Evolutionary conservation across 768 basidiomycete species (phyloP).

Genomic region (Multifurca ochricompacta): DNA sequence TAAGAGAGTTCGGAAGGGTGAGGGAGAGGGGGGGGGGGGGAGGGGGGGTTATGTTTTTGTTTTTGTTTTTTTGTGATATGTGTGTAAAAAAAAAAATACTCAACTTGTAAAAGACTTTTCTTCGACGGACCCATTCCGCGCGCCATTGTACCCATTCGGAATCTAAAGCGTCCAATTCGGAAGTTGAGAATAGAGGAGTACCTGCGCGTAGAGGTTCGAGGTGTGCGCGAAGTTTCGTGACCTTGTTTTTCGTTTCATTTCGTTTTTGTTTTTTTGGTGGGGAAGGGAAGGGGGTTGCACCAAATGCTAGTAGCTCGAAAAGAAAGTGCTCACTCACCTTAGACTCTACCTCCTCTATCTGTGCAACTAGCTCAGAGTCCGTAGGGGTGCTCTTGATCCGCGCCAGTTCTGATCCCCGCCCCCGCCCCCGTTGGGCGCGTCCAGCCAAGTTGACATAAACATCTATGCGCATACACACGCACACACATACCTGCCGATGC

Average conservation of each 20-base stretch:
- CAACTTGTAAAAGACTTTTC: slow-evolving; percentile 72
- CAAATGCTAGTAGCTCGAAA: too few relatives aligned
- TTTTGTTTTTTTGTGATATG: too few relatives aligned
- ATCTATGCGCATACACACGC: slow-evolving; percentile 8
- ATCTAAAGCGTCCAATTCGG: slow-evolving; percentile 63
- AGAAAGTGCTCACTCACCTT: slow-evolving; percentile 41
- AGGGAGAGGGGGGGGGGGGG: too few relatives aligned
- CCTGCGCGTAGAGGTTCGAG: slow-evolving; percentile 63
- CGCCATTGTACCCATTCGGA: slow-evolving; percentile 75
- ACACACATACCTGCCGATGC: slow-evolving; percentile 36
- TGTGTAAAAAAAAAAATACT: slow-evolving; percentile 25
- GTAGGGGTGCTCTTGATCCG: slow-evolving; percentile 61
- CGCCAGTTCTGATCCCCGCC: slow-evolving; percentile 61
- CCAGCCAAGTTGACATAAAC: slow-evolving; percentile 18
- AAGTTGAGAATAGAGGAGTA: slow-evolving; percentile 56
- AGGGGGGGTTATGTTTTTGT: too few relatives aligned
- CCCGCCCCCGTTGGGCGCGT: too few relatives aligned
- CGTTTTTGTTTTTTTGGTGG: not conserved
- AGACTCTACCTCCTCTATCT: slow-evolving; percentile 42
- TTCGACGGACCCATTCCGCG: slow-evolving; percentile 69
- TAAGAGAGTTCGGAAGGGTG: too few relatives aligned
- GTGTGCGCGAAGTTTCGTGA: slow-evolving; percentile 38
- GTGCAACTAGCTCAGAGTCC: slow-evolving; percentile 51
- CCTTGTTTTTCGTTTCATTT: slow-evolving; percentile 33
- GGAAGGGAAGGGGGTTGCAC: slow-evolving; percentile 5